phyloP scores from a whole-genome alignment of 192 early-diverging fungal species.

The Podila verticillata region DNA sequence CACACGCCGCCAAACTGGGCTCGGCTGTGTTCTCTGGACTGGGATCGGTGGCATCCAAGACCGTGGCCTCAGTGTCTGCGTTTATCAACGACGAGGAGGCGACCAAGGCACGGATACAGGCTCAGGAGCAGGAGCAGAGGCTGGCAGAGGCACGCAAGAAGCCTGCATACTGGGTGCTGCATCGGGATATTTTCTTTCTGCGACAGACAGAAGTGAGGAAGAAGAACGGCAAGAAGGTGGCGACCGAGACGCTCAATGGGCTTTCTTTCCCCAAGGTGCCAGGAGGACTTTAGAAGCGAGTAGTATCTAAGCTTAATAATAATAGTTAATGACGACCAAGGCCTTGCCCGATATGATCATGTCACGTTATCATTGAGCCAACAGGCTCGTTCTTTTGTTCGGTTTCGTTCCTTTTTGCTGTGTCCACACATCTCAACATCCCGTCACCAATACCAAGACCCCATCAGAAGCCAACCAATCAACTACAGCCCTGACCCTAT shows the following conservation, averaged over 20 bases:
- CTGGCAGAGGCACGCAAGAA: constrained; percentile 32
- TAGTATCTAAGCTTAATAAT: background rate
- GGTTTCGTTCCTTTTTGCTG: background rate
- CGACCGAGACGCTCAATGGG: constrained; percentile 44
- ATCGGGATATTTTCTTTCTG: constrained; percentile 60
- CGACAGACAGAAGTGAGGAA: constrained; percentile 55
- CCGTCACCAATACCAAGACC: background rate
- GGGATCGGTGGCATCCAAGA: constrained; percentile 34
- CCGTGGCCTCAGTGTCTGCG: constrained; percentile 34
- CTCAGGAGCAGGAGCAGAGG: constrained; percentile 24
- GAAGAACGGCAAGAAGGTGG: constrained; percentile 49
- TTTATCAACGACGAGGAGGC: constrained; percentile 51
- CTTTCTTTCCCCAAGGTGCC: constrained; percentile 61
- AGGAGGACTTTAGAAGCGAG: constrained; percentile 13
- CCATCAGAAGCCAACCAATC: no score
- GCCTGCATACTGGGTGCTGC: constrained; percentile 56
- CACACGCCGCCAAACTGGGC: constrained; percentile 34
- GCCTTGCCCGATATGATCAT: background rate
- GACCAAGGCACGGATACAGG: constrained; percentile 44
- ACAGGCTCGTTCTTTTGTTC: background rate
- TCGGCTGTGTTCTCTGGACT: constrained; percentile 45
- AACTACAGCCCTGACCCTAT: no score
- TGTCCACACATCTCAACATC: background rate
- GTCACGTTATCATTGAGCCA: background rate
- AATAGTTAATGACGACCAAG: no score